These are phyloP conservation scores for Clarireedia homoeocarpa DNA, from an alignment of 2,329 filamentous ascomycete species.

Conservation along the genomic window DNA sequence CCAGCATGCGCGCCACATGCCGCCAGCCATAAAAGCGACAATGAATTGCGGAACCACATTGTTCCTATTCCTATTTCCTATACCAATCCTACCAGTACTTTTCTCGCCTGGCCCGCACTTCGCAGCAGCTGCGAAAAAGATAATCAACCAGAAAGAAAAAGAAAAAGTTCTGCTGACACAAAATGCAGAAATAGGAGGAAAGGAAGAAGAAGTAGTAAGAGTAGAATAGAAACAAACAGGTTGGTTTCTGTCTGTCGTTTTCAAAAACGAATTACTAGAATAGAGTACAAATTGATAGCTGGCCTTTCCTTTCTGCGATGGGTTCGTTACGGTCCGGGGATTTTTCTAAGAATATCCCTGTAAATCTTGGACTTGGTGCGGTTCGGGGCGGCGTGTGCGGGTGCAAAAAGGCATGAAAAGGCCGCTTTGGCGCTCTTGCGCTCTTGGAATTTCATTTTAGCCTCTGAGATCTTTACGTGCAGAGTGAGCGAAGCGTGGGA, in stretches of 20 bases:
- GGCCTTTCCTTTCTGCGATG: slow-evolving; percentile 14
- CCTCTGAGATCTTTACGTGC: too few relatives aligned
- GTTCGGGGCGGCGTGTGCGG: neutral
- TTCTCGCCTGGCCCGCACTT: neutral
- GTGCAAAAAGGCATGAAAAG: too few relatives aligned
- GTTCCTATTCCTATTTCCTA: slow-evolving; percentile 13
- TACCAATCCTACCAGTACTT: neutral
- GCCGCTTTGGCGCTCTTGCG: neutral
- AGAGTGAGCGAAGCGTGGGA: too few relatives aligned
- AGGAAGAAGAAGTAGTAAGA: neutral
- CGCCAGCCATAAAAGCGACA: slow-evolving; percentile 29
- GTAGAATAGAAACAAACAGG: neutral
- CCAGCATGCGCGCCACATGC: slow-evolving; percentile 24
- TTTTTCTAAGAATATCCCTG: neutral
- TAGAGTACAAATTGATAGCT: slow-evolving; percentile 11
- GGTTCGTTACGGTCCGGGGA: neutral
- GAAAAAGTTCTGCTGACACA: neutral
- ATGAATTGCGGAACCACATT: slow-evolving; percentile 26
- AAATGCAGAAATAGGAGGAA: neutral
- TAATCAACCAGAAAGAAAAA: neutral
- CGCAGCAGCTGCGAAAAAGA: neutral
- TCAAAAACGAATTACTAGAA: neutral
- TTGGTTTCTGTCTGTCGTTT: neutral
- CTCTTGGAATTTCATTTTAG: neutral
- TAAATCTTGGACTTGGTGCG: neutral